A percentile compares a stretch with the other conserved stretches of the same genome.
These are phyloP conservation scores for Micromonas commoda DNA, from an alignment of 139 green algal species.

Conservation along the genomic window DNA sequence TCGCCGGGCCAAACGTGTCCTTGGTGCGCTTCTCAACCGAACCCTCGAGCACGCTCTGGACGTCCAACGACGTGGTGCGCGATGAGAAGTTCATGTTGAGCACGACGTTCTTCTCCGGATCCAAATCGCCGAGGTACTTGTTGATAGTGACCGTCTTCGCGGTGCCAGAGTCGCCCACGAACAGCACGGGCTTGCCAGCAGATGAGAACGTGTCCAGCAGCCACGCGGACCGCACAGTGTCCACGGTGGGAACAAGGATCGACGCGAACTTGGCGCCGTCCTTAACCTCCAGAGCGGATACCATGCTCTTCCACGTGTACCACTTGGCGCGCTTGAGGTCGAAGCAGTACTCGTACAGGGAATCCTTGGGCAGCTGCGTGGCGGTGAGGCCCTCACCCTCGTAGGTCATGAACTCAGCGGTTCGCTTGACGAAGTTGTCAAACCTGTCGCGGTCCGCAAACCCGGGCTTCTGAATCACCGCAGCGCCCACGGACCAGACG, in stretches of 20 bases:
- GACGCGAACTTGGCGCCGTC: conserved; percentile 61
- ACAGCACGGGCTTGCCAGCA: conserved; percentile 45
- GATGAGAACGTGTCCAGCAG: conserved; percentile 26
- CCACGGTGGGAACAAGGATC: conserved; percentile 77
- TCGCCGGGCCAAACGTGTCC: conserved; percentile 69
- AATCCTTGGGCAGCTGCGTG: conserved; percentile 56
- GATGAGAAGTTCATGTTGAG: conserved; percentile 71
- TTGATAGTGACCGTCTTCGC: conserved; percentile 70
- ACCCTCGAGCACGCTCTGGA: conserved; percentile 68
- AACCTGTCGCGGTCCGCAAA: conserved; percentile 60
- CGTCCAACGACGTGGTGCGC: conserved; percentile 52
- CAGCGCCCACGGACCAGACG: conserved; percentile 62
- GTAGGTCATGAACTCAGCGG: conserved; percentile 50
- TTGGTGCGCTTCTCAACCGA: conserved; percentile 72
- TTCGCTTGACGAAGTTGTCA: conserved; percentile 62
- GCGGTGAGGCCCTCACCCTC: conserved; percentile 54
- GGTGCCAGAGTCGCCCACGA: conserved; percentile 69
- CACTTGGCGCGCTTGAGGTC: conserved; percentile 55
- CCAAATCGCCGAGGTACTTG: conserved; percentile 51
- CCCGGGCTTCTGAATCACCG: conserved; percentile 48
- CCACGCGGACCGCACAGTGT: conserved; percentile 58
- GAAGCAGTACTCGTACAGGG: conserved; percentile 80
- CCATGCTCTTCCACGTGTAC: conserved; percentile 59
- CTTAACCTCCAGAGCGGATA: conserved; percentile 54
- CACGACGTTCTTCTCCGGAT: conserved; percentile 41